These are phyloP conservation scores for Scheffersomyces amazonensis DNA, from an alignment of 805 yeast species.

Conservation along the genomic window DNA sequence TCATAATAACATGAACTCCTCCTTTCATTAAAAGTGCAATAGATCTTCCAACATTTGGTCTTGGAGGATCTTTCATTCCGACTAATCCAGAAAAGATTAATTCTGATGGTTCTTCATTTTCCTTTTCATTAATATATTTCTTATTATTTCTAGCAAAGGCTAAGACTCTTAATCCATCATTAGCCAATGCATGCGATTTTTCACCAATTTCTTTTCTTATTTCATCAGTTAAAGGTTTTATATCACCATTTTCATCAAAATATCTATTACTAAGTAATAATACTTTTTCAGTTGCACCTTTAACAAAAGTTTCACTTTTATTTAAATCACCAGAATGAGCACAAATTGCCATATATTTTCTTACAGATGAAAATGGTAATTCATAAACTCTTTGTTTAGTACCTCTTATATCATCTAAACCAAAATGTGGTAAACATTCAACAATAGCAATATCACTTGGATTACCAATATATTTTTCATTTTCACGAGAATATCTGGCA, in stretches of 20 bases:
- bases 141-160: conserved; percentile 63
- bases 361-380: conserved; percentile 76
- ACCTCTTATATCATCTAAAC: conserved; percentile 66
- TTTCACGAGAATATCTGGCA: conserved; percentile 64
- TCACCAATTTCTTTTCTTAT: conserved; percentile 45
- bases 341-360: conserved; percentile 90
- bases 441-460: conserved; percentile 93
- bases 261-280: conserved; percentile 59
- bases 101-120: conserved; percentile 46
- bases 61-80: conserved; percentile 98
- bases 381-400: conserved; percentile 62
- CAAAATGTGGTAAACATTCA: conserved; percentile 69
- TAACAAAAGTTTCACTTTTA: conserved; percentile 62
- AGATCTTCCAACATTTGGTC: conserved; percentile 78
- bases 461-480: conserved; percentile 76
- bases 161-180: conserved; percentile 81
- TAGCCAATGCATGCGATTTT: conserved; percentile 66
- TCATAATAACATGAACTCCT: conserved; percentile 97
- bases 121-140: conserved; percentile 27
- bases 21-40: conserved; percentile 78
- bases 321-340: conserved; percentile 57
- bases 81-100: conserved; percentile 80
- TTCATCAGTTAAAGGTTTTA: conserved; percentile 55
- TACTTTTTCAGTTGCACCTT: conserved; percentile 88
- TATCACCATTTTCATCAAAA: conserved; percentile 55